Conservation (phyloP, 2,329 filamentous ascomycete genomes). For the Colletotrichum simmondsii region DNA sequence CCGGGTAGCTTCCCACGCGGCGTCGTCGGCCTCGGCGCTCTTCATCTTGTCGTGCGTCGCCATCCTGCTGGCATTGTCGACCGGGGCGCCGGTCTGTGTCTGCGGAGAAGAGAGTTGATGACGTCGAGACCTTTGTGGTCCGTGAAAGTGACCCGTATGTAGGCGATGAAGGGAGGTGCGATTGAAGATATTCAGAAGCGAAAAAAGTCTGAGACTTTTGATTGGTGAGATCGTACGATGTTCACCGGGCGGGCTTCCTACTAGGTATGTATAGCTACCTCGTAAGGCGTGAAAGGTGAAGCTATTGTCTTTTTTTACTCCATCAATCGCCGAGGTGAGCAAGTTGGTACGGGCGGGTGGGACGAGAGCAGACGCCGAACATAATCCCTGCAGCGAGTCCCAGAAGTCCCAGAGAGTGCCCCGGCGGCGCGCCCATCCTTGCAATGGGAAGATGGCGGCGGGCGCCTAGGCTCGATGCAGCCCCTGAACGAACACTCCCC, state of each 20-base stretch:
- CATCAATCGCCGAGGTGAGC: slow-evolving; percentile 30
- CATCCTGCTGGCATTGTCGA: slow-evolving; percentile 46
- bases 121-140: slow-evolving; percentile 16
- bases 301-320: slow-evolving; percentile 2
- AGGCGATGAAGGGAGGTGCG: neutral
- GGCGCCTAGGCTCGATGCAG: neutral
- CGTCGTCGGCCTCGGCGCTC: slow-evolving; percentile 74
- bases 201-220: neutral
- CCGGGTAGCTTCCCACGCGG: slow-evolving; percentile 76
- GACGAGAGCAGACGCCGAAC: slow-evolving; percentile 29
- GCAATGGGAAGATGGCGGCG: neutral
- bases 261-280: neutral
- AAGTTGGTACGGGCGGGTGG: slow-evolving; percentile 15
- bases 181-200: neutral
- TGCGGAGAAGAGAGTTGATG: slow-evolving; percentile 13
- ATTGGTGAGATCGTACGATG: slow-evolving; percentile 32
- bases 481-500: slow-evolving; percentile 16
- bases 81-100: neutral
- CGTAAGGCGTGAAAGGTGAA: neutral
- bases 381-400: slow-evolving; percentile 2
- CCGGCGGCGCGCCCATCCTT: slow-evolving; percentile 1
- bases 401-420: neutral
- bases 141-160: neutral
- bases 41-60: slow-evolving; percentile 67
- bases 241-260: neutral